Base-by-base conservation (phyloP, 2,329 filamentous ascomycete genomes). In the Cytospora chrysosperma region DNA sequence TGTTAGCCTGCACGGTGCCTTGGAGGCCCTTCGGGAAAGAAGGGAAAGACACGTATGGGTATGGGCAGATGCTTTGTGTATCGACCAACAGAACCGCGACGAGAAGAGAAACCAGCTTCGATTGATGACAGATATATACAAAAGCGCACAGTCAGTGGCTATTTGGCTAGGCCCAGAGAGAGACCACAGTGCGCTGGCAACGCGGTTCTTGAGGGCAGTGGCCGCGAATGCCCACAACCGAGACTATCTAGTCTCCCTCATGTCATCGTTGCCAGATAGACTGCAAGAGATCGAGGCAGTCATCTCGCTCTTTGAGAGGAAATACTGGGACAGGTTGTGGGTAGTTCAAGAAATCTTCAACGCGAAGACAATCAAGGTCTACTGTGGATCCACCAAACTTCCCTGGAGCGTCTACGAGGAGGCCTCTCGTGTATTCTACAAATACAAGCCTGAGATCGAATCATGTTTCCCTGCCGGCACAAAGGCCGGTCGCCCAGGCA, bases 241-340 rank as follows among this genome's bases (percentile, higher is more conserved):
- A n/a, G n/a, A n/a, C n/a, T n/a, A n/a, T n/a, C n/a, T n/a, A n/a
- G n/a, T n/a, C n/a, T n/a, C n/a, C n/a, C n/a, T n/a, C n/a, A n/a
- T n/a, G n/a, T n/a, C n/a, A n/a, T n/a, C 6, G 2, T 27, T 27
- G 10, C 56, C 56, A 2, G 28, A 49, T 47, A 30, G n/a, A 19
- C 27, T 32, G 13, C 6, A 26, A 9, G 2, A 34, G 0, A 24
- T 58, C 26, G 56, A 28, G 3, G 8, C 3, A 28, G 24, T 75
- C 0, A 70, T 73, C 9, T 51, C 67, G 2, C 64, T 77, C 0
- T 76, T 77, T 27, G 71, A 76, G 30, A 68, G 70, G 56, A 69
- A 73, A 15, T 77, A 77, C 63, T 77, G 75, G 75, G 68, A 63
- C 12, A 65, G 75, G 24, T 52, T 77, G 0, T 75, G 73, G 72